Base-by-base conservation (phyloP, 495 filamentous ascomycete genomes). In the Bombardia bombarda region DNA sequence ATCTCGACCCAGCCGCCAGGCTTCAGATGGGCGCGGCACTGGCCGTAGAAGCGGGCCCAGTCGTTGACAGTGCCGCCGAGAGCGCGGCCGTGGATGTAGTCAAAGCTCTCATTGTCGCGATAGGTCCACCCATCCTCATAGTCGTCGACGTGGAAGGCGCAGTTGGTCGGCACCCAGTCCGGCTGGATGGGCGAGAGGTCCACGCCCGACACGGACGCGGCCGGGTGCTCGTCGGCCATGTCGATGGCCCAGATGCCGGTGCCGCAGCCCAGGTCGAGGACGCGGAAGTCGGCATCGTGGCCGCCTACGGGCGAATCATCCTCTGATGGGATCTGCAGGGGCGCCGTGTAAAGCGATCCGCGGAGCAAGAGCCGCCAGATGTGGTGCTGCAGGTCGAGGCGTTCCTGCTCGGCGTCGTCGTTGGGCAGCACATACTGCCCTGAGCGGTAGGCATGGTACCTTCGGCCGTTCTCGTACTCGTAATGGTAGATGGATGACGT, bases 211-310 rank as follows among this genome's bases (percentile, higher is more conserved):
- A 51, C 38, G 22, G 26, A 14, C 14, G 43, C 53, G 17, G 55
- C 23, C 4, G 76, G 77, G 37, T 45, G 39, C 42, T 50, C 32
- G 39, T 53, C 50, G 28, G 46, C 50, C 38, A 56, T 76, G 39
- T 72, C 78, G 45, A 80, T 67, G 4, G 75, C 75, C 77, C 77
- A 82, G 41, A 79, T 78, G 17, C 78, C 78, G 10, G 77, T 80
- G 10, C 78, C 78, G 3, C 74, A 79, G 24, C 77, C 78, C 24
- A 80, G 63, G 41, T 82, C 78, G 28, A 80, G 63, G 22, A 80
- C 63, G 30, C 32, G 32, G 32, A 33, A 33, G 17, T 14, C 32
- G 16, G 10, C 32, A 33, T 33, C 32, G 3, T 10, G n/a, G 12
- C n/a, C n/a, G 12, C 25, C 25, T 6, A 28, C 25, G 3, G 32